phyloP scores from a whole-genome alignment of 78 protist species.

The Polysphondylium violaceum region DNA sequence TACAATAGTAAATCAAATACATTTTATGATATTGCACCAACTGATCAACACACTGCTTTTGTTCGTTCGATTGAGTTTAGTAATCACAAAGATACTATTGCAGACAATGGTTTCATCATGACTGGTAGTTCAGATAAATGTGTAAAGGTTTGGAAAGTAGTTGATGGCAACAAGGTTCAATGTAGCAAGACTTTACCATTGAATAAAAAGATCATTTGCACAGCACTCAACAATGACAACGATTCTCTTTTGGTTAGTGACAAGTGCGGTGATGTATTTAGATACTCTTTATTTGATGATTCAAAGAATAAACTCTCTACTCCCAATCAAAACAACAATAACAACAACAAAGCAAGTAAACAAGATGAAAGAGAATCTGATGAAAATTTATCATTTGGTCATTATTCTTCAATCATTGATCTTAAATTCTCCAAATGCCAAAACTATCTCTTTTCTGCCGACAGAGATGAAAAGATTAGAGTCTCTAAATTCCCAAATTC shows the following conservation, averaged over 20 bases:
- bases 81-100: too few species aligned
- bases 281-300: constrained; percentile 32
- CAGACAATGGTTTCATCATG: background rate
- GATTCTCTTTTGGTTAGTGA: constrained; percentile 30
- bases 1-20: background rate
- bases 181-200: background rate
- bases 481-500: constrained; percentile 77
- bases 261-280: constrained; percentile 66
- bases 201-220: constrained; percentile 28
- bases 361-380: constrained; percentile 39
- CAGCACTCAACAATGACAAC: constrained; percentile 18
- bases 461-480: constrained; percentile 85
- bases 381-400: constrained; percentile 56
- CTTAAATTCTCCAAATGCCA: constrained; percentile 32
- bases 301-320: background rate
- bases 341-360: background rate
- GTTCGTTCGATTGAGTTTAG: constrained; percentile 16
- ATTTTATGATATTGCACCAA: background rate
- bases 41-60: background rate
- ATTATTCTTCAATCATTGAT: constrained; percentile 57
- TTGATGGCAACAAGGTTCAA: background rate
- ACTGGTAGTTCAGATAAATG: constrained; percentile 1
- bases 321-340: too few species aligned
- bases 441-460: constrained; percentile 55
- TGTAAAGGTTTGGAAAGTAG: constrained; percentile 9